Evolutionary conservation across 2,329 filamentous ascomycete species (phyloP), one percentile per base, ranked within the genome.

Genomic region (Phialocephala subalpina): DNA sequence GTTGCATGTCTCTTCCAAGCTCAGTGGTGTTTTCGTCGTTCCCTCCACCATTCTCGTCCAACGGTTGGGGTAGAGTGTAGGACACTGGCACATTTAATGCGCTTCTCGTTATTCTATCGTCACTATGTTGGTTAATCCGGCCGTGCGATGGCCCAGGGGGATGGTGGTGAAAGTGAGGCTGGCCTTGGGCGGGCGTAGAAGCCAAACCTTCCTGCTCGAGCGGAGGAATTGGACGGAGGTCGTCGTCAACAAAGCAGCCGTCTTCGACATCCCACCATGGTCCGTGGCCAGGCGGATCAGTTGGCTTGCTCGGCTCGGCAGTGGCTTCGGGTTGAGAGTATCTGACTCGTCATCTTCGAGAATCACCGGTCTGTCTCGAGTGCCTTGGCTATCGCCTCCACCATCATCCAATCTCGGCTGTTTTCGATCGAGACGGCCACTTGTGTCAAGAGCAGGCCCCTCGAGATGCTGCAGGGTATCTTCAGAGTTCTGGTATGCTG

Each of bases 211-310:
- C 25, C 20, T 58, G 25, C 12, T 65, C 58, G n/a, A 61, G 52
- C 52, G 29, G 25, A 62, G 47, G 36, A 61, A 58, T n/a, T 60
- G 35, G 35, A 60, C 27, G 36, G 29, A 63, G 56, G 45, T 63
- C 33, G 14, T 63, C 33, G 45, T 62, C 33, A 62, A 62, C 59
- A 38, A 40, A 62, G 29, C 42, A 53, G 29, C 22, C 56, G 38
- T 66, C 47, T 59, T 63, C 60, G 56, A 66, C 36, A 40, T 60
- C 36, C 52, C 47, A 66, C 42, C 42, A 63, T 60, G 6, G 14
- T 57, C 53, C 60, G 35, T 40, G 18, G 29, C 35, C 36, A n/a
- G 42, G 55, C 20, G 22, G 33, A 60, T 60, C 7, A 55, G 20
- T 20, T 49, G 25, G 22, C 36, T 57, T 53, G 55, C 33, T 60